Base-by-base conservation (phyloP, 2,329 filamentous ascomycete genomes). In the Sclerotinia trifoliorum region DNA sequence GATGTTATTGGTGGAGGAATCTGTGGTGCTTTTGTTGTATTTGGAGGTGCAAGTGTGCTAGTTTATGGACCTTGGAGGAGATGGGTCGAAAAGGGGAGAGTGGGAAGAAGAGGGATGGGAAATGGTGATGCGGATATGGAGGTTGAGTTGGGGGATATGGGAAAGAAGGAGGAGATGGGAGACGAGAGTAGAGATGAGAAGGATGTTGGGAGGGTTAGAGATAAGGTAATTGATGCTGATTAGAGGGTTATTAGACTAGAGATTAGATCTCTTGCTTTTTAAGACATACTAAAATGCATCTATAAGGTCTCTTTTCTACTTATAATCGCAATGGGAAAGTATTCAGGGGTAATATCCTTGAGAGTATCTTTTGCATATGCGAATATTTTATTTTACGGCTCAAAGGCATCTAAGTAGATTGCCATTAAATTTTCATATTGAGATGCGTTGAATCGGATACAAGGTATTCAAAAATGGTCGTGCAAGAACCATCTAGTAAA, bases 1-100 rank as follows among this genome's bases (percentile, higher is more conserved):
- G 92, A 96, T 78, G 86, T 94, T 70, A 89, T 97, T 57, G 93
- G 94, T 13, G 95, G 92, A 1, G 86, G 85, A 21, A 97, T 99
- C 46, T 97, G 94, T 72, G 93, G 89, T 0, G 83, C 92, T 0
- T 98, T 98, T 74, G 80, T 97, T 0, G 78, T 96, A 0, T 89
- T 93, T 58, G 94, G 93, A 0, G 78, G 87, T 0, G 42, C 70
- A 5, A 74, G 71, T 2, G 82, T 91, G 0, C 85, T 96, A 0
- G 19, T 94, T 0, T 97, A 97, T 77, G 86, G 85, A 72, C 92
- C 92, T 0, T 97, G 94, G 94, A 85, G 92, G 69, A 79, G 84
- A 65, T 82, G 83, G 75, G 80, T 89, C 65, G 85, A 72, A 26
- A 55, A 35, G 26, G 65, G 65, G 3, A 60, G 64, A 24, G 24